These are phyloP conservation scores for Cadophora gregata DNA, from an alignment of 2,329 filamentous ascomycete species.

Conservation along the genomic window DNA sequence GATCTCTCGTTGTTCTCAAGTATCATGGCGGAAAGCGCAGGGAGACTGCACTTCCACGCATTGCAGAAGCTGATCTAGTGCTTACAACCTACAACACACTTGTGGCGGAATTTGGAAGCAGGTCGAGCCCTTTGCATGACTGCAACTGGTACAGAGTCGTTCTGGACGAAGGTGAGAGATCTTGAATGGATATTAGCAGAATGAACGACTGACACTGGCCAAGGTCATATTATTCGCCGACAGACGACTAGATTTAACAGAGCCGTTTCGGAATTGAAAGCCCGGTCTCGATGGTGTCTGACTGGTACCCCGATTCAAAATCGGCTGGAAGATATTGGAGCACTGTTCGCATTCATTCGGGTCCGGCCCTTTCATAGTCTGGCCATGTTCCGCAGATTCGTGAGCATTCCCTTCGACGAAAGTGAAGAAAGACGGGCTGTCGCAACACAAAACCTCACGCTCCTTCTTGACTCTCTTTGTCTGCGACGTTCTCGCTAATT, in stretches of 20 bases:
- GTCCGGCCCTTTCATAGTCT: slow-evolving; percentile 22
- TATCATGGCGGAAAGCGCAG: neutral
- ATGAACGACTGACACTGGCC: neutral
- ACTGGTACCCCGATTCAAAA: slow-evolving; percentile 43
- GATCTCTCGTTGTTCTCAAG: neutral
- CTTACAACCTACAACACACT: slow-evolving; percentile 5
- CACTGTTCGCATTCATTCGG: slow-evolving; percentile 40
- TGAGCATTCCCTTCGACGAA: slow-evolving; percentile 35
- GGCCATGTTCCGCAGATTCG: slow-evolving; percentile 25
- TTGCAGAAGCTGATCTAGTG: neutral
- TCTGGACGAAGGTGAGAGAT: neutral
- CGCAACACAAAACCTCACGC: neutral
- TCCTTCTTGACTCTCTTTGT: slow-evolving; percentile 1
- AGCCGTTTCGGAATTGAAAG: slow-evolving; percentile 49
- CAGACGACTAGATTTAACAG: slow-evolving; percentile 52
- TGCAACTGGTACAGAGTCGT: neutral
- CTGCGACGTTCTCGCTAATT: neutral
- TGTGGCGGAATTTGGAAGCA: neutral
- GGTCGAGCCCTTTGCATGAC: neutral
- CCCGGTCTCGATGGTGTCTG: slow-evolving; percentile 48
- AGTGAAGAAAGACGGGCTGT: slow-evolving; percentile 39
- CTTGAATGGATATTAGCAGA: neutral
- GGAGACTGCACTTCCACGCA: neutral
- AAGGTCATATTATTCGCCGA: slow-evolving; percentile 57
- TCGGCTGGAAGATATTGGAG: slow-evolving; percentile 42